phyloP scores from a whole-genome alignment of 805 yeast species.

The Kluyveromyces starmeri region DNA sequence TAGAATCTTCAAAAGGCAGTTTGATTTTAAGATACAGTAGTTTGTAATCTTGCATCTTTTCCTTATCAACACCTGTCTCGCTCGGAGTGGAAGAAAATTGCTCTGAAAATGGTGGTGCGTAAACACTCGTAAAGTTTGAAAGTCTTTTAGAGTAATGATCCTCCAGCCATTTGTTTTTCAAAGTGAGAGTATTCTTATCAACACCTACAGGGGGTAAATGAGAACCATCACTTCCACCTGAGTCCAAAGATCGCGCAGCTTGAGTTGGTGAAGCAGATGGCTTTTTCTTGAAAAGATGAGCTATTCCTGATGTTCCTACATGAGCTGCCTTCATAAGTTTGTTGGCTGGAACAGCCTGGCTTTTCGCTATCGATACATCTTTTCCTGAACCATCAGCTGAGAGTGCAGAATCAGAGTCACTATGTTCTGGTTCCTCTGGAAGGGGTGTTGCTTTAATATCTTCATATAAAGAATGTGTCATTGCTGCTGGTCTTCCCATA shows the following conservation, averaged over 20 bases:
- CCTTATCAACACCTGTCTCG: conserved; percentile 7
- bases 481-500: conserved; percentile 3
- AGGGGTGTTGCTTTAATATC: not conserved
- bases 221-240: not conserved
- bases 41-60: conserved; percentile 12
- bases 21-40: conserved; percentile 17
- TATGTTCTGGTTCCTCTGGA: not conserved
- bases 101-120: conserved; percentile 11
- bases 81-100: conserved; percentile 5
- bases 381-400: not conserved
- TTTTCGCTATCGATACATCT: not conserved
- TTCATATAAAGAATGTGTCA: not conserved
- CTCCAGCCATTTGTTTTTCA: conserved; percentile 22
- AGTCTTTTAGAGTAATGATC: conserved; percentile 16
- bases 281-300: conserved; percentile 23
- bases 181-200: conserved; percentile 4
- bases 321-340: conserved; percentile 10
- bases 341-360: conserved; percentile 4
- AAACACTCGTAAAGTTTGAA: conserved; percentile 19
- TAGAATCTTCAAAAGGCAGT: conserved; percentile 21
- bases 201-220: not conserved
- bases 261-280: not conserved
- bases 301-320: conserved; percentile 17
- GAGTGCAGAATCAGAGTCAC: conserved; percentile 3
- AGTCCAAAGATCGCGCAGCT: not conserved